Conservation (phyloP, 2,329 filamentous ascomycete genomes). For the Ceratocystis cubensis region DNA sequence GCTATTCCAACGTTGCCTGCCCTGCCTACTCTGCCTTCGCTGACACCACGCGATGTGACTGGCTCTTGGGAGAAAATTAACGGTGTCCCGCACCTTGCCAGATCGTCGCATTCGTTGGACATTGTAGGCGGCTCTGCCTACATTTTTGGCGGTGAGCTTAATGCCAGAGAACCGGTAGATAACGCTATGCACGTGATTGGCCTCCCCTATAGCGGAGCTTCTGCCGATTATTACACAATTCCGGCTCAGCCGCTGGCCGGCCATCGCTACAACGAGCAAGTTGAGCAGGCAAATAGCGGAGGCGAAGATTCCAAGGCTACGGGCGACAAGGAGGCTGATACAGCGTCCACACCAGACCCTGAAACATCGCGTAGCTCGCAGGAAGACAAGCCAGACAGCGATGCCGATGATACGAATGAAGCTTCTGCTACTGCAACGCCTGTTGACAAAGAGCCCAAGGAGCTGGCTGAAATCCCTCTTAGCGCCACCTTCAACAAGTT, state of each 20-base stretch:
- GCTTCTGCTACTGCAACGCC: neutral
- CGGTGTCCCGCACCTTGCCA: conserved; percentile 41
- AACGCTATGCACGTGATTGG: conserved; percentile 57
- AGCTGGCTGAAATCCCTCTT: conserved; percentile 34
- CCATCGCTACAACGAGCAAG: neutral
- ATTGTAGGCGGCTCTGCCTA: conserved; percentile 44
- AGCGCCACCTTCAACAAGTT: conserved; percentile 25
- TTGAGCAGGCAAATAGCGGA: conserved; percentile 25
- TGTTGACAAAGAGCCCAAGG: conserved; percentile 23
- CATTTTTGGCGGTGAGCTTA: conserved; percentile 66
- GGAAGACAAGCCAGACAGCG: conserved; percentile 23
- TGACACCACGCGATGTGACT: conserved; percentile 31
- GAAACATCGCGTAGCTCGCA: conserved; percentile 22
- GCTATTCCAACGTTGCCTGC: conserved; percentile 28
- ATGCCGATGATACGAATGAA: neutral
- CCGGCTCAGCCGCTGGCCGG: conserved; percentile 33
- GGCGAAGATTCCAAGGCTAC: conserved; percentile 23
- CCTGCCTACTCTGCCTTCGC: conserved; percentile 22
- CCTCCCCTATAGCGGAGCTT: conserved; percentile 44
- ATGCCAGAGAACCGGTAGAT: conserved; percentile 54
- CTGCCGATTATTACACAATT: conserved; percentile 47
- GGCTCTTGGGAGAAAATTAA: conserved; percentile 50
- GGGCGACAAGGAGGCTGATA: conserved; percentile 18
- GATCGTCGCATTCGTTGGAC: conserved; percentile 63
- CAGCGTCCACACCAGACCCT: conserved; percentile 18